A percentile compares a stretch with the other conserved stretches of the same genome.
Evolutionary conservation across 257 asterid genomes (phyloP).

Genomic region (Leptodermis oblonga): DNA sequence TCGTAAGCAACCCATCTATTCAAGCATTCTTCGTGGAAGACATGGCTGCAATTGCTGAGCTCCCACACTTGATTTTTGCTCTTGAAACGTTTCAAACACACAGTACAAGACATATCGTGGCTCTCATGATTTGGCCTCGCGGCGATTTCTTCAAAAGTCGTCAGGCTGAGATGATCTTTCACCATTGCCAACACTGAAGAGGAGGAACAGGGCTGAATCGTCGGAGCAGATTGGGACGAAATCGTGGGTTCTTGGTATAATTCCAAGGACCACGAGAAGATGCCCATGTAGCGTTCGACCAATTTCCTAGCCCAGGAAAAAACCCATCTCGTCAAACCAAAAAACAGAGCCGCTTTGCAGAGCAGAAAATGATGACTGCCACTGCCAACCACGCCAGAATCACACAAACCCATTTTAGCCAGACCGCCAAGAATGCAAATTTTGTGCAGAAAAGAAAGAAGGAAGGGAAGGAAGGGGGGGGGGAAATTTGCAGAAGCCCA

Average conservation of each 20-base stretch:
- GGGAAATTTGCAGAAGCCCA: slow-evolving; percentile 29
- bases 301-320: slow-evolving; percentile 38
- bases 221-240: slow-evolving; percentile 8
- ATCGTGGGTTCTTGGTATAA: background rate
- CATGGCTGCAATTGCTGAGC: slow-evolving; percentile 65
- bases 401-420: slow-evolving; percentile 15
- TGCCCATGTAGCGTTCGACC: slow-evolving; percentile 23
- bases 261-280: slow-evolving; percentile 20
- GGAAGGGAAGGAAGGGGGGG: slow-evolving; percentile 21
- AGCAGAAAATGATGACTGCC: slow-evolving; percentile 44
- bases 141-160: slow-evolving; percentile 38
- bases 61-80: slow-evolving; percentile 58
- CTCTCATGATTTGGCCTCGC: slow-evolving; percentile 22
- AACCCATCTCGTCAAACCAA: slow-evolving; percentile 52
- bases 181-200: slow-evolving; percentile 30
- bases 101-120: slow-evolving; percentile 46
- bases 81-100: slow-evolving; percentile 48
- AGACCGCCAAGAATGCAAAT: background rate
- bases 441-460: background rate
- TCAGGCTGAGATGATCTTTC: slow-evolving; percentile 37
- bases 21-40: slow-evolving; percentile 61
- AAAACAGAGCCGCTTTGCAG: slow-evolving; percentile 50
- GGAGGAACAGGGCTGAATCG: slow-evolving; percentile 12
- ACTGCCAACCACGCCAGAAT: slow-evolving; percentile 29
- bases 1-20: slow-evolving; percentile 63